phyloP scores from a whole-genome alignment of 345 rosid genomes.

The Cardamine occulta region DNA sequence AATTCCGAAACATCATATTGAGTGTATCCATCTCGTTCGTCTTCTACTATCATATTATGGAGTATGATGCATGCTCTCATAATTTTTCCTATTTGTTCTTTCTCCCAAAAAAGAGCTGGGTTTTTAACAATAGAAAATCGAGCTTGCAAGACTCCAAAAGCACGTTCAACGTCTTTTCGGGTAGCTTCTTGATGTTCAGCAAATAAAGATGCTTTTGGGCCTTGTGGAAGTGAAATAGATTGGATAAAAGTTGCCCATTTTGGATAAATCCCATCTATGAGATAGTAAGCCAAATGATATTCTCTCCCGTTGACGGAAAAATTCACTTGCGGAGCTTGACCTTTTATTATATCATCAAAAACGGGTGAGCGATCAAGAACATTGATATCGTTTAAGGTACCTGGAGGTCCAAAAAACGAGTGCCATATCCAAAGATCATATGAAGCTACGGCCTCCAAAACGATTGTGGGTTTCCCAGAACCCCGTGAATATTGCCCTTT shows the following conservation, averaged over 20 bases:
- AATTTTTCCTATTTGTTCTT: neutral
- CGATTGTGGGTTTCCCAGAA: neutral
- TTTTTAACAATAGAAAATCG: neutral
- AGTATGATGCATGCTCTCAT: neutral
- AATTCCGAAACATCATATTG: too few relatives aligned
- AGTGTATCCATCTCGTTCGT: neutral
- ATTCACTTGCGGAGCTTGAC: neutral
- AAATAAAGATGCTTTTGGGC: neutral
- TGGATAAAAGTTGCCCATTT: too few relatives aligned
- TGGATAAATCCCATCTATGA: too few relatives aligned
- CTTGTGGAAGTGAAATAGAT: too few relatives aligned
- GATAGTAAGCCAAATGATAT: neutral
- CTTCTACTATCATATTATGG: neutral
- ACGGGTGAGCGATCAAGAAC: neutral
- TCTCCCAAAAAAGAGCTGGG: neutral
- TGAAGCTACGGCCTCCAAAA: neutral
- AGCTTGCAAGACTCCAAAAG: constrained; percentile 13
- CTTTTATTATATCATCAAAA: neutral
- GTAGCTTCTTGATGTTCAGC: neutral
- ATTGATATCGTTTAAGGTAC: neutral
- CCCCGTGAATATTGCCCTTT: neutral
- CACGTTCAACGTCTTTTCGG: constrained; percentile 1
- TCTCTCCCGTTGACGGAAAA: neutral
- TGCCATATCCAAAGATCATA: neutral
- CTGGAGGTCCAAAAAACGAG: neutral